A percentile compares a stretch with the other conserved stretches of the same genome.
Conservation (phyloP, 2,329 filamentous ascomycete genomes). For the Stylonectria norvegica region DNA sequence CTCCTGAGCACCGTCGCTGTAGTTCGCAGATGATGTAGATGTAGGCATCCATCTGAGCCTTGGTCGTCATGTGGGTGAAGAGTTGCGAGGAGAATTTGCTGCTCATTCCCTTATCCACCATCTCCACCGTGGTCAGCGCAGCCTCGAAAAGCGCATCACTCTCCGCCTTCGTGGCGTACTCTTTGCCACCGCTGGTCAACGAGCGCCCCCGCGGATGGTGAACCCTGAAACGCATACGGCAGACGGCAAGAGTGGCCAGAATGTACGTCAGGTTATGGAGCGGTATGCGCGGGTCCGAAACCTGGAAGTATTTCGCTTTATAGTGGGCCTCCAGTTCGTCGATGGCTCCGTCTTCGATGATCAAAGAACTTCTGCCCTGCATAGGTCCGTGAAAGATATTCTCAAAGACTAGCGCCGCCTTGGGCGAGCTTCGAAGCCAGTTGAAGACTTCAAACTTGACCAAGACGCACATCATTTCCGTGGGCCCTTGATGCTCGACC, state of each 20-base stretch:
- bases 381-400: conserved; percentile 6
- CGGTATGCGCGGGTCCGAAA: conserved; percentile 27
- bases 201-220: conserved; percentile 25
- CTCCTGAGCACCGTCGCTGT: conserved; percentile 14
- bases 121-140: conserved; percentile 22
- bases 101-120: conserved; percentile 14
- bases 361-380: conserved; percentile 6
- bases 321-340: conserved; percentile 27
- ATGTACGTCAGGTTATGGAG: conserved; percentile 22
- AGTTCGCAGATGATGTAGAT: conserved; percentile 33
- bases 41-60: conserved; percentile 28
- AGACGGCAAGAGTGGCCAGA: conserved; percentile 23
- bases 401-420: conserved; percentile 18
- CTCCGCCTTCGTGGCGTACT: conserved; percentile 17
- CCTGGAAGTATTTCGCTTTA: conserved; percentile 15
- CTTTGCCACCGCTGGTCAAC: neutral
- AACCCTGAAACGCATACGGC: conserved; percentile 29
- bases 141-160: conserved; percentile 25
- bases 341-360: conserved; percentile 21
- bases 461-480: conserved; percentile 49
- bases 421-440: conserved; percentile 25
- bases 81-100: conserved; percentile 30
- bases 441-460: conserved; percentile 30
- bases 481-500: conserved; percentile 45
- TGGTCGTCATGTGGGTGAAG: conserved; percentile 26